Base-by-base conservation (phyloP, 2,329 filamentous ascomycete species). In the Lecanoromycetidae sp. region DNA sequence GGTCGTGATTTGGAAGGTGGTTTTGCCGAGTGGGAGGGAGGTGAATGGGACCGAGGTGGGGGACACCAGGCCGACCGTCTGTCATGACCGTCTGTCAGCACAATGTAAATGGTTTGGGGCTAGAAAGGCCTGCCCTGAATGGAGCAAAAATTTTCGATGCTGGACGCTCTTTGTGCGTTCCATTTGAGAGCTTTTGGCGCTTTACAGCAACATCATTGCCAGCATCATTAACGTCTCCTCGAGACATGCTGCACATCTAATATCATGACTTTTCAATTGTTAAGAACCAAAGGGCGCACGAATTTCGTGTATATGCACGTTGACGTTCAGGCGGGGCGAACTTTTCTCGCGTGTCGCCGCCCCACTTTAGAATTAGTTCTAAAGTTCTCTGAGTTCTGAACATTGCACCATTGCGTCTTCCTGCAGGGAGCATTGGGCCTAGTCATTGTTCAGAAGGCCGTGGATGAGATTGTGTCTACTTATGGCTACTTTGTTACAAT, bases 1-100 rank as follows among this genome's bases (percentile, higher is more conserved):
- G 25, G 91, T 98, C 27, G 91, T 96, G 64, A 98, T 87, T 63
- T 98, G 91, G 61, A 94, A 98, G 3, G 87, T 94, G 1, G 86
- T 90, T 66, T 94, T 94, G 49, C 91, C 91, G 13, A 94, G 72
- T 0, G 90, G 84, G 26, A 93, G 76, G 5, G 84, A 83, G 2
- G 90, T 88, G 61, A 98, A 96, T 0, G 91, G 90, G 0, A 95
- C 87, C 40, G 73, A 68, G 2, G 90, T 95, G 0, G 91, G 87
- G 4, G 91, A 95, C 2, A 98, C 87, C 26, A 98, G 74, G 13
- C 91, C 91, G 55, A 98, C 77, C 38, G 90, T 95, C 86, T 94
- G 61, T 29, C 34, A 34, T 20, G 15, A 13, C 12, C 35, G 12
- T 42, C 19, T 29, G 32, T 17, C 17, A 36, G 13, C 22, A 20